phyloP scores from a whole-genome alignment of 176 grass and related monocot species.

The barley (Hordeum vulgare) region DNA sequence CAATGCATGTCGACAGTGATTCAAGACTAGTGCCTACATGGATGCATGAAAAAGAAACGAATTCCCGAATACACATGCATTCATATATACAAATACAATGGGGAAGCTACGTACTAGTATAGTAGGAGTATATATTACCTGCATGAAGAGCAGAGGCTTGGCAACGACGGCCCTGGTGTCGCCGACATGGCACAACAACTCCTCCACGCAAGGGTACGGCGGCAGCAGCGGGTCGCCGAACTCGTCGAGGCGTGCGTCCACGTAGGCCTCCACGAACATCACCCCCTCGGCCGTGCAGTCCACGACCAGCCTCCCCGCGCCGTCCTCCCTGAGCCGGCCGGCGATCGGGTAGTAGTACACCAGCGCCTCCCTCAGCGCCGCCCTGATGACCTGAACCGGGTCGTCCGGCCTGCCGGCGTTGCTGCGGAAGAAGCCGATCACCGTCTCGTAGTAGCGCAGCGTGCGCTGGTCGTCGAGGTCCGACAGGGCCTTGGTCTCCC shows the following conservation, averaged over 20 bases:
- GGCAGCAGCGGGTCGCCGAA: constrained; percentile 32
- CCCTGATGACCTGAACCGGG: constrained; percentile 10
- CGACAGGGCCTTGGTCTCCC: constrained; percentile 12
- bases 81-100: too few relatives aligned
- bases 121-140: constrained; percentile 26
- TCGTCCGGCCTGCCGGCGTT: not conserved
- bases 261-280: constrained; percentile 50
- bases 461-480: constrained; percentile 36
- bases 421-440: constrained; percentile 19
- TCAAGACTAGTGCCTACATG: too few relatives aligned
- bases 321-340: constrained; percentile 35
- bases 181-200: constrained; percentile 32
- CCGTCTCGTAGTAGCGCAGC: constrained; percentile 38
- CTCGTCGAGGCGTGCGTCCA: constrained; percentile 39
- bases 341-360: constrained; percentile 61
- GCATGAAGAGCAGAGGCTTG: constrained; percentile 39
- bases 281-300: constrained; percentile 64
- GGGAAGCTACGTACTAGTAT: not conserved
- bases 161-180: constrained; percentile 27
- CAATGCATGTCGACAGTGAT: too few relatives aligned
- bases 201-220: constrained; percentile 34
- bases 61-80: not conserved
- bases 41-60: too few relatives aligned
- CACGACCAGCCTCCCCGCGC: constrained; percentile 28
- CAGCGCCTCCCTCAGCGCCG: constrained; percentile 22